These are phyloP conservation scores for Hura crepitans DNA, from an alignment of 441 rosid species.

Conservation along the genomic window DNA sequence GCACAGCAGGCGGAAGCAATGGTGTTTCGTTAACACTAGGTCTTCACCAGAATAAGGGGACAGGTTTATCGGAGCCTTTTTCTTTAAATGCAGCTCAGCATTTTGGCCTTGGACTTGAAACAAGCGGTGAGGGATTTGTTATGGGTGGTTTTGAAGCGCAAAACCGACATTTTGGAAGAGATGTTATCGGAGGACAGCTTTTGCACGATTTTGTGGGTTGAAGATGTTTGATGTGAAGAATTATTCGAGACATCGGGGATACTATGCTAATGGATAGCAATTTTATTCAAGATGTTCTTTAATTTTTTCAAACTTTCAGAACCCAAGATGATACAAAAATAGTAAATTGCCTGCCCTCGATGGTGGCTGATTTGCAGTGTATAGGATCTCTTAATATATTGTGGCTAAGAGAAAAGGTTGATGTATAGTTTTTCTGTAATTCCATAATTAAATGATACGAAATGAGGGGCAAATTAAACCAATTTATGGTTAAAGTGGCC, in stretches of 20 bases:
- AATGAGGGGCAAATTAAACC: constrained; percentile 16
- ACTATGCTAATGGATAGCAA: constrained; percentile 20
- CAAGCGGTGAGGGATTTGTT: constrained; percentile 41
- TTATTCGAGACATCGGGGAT: constrained; percentile 17
- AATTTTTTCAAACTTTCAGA: constrained; percentile 14
- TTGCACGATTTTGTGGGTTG: constrained; percentile 75
- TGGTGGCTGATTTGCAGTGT: constrained; percentile 15
- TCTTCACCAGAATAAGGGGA: constrained; percentile 61
- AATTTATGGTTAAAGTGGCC: constrained; percentile 15
- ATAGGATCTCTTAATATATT: constrained; percentile 18
- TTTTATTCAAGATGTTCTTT: constrained; percentile 7
- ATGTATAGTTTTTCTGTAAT: constrained; percentile 37
- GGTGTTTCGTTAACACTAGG: constrained; percentile 75
- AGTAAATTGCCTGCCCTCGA: constrained; percentile 8
- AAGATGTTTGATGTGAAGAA: neutral
- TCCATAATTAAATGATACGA: constrained; percentile 24
- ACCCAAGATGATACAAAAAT: constrained; percentile 10
- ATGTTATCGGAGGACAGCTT: constrained; percentile 59
- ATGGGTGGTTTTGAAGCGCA: constrained; percentile 54
- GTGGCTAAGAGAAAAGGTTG: constrained; percentile 20
- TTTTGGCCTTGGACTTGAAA: constrained; percentile 56
- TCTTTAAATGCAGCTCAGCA: constrained; percentile 61
- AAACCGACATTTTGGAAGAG: constrained; percentile 58
- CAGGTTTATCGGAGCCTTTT: constrained; percentile 52
- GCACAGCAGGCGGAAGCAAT: constrained; percentile 32